These are phyloP conservation scores for Hypseocharis bilobata DNA, from an alignment of 441 rosid species.

Conservation along the genomic window DNA sequence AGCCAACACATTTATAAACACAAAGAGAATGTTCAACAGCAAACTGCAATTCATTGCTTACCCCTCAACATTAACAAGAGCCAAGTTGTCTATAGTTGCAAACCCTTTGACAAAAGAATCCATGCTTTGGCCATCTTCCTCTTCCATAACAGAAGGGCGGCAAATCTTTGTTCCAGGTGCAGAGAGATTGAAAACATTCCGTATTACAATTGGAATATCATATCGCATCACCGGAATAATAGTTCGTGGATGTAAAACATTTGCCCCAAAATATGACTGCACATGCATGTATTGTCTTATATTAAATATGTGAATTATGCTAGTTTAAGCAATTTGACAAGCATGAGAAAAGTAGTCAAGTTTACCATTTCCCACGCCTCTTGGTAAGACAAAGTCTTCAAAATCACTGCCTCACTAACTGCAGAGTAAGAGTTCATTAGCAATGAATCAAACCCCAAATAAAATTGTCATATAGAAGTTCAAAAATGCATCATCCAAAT, in stretches of 20 bases:
- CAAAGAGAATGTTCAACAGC: slow-evolving; percentile 5
- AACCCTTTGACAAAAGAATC: slow-evolving; percentile 74
- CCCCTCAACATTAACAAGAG: slow-evolving; percentile 97
- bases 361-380: slow-evolving; percentile 99
- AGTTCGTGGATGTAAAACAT: slow-evolving; percentile 97
- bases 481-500: neutral
- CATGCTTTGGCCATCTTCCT: slow-evolving; percentile 37
- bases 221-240: slow-evolving; percentile 88
- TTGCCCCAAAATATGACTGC: slow-evolving; percentile 97
- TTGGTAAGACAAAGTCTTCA: slow-evolving; percentile 73
- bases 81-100: slow-evolving; percentile 90
- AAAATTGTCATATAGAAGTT: slow-evolving; percentile 3
- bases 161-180: slow-evolving; percentile 89
- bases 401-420: slow-evolving; percentile 90
- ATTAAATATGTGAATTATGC: slow-evolving; percentile 22
- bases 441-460: slow-evolving; percentile 13
- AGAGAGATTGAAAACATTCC: slow-evolving; percentile 78
- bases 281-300: slow-evolving; percentile 19
- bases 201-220: slow-evolving; percentile 84
- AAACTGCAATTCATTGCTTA: slow-evolving; percentile 30
- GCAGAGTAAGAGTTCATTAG: slow-evolving; percentile 25
- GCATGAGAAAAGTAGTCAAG: slow-evolving; percentile 18
- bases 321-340: slow-evolving; percentile 16
- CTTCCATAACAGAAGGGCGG: slow-evolving; percentile 34
- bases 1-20: slow-evolving; percentile 5